A percentile compares a stretch with the other conserved stretches of the same genome.
phyloP scores from a whole-genome alignment of 1,139 yeast genomes.

The Pichia sp. region DNA sequence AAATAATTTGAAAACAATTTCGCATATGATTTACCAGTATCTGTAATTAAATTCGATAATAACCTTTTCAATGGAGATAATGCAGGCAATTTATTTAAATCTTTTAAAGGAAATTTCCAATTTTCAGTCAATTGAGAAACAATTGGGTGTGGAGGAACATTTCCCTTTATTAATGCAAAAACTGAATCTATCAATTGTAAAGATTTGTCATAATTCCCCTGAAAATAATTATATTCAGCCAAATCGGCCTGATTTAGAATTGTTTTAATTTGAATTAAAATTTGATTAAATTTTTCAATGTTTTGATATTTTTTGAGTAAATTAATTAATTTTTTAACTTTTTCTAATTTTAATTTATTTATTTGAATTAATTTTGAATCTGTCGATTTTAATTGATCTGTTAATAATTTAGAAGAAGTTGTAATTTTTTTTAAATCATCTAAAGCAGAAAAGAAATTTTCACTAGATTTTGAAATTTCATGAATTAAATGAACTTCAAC shows the following conservation, averaged over 20 bases:
- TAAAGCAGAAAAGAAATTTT: slow-evolving; percentile 76
- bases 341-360: slow-evolving; percentile 45
- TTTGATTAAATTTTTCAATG: slow-evolving; percentile 55
- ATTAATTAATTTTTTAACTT: slow-evolving; percentile 48
- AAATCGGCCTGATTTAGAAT: slow-evolving; percentile 45
- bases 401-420: slow-evolving; percentile 47
- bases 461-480: slow-evolving; percentile 80
- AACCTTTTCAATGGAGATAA: slow-evolving; percentile 48
- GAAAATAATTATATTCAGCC: slow-evolving; percentile 44
- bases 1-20: slow-evolving; percentile 49
- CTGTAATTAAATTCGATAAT: slow-evolving; percentile 43
- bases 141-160: slow-evolving; percentile 28
- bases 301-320: slow-evolving; percentile 52
- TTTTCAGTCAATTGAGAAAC: slow-evolving; percentile 32
- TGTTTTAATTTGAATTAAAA: slow-evolving; percentile 57
- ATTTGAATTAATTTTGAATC: slow-evolving; percentile 37
- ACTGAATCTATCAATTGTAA: slow-evolving; percentile 51
- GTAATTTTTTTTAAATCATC: slow-evolving; percentile 68
- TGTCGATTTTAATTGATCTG: slow-evolving; percentile 43
- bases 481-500: slow-evolving; percentile 76
- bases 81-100: slow-evolving; percentile 55
- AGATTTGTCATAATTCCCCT: slow-evolving; percentile 39
- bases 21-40: slow-evolving; percentile 65
- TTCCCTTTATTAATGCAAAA: slow-evolving; percentile 54
- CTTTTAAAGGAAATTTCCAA: slow-evolving; percentile 47